These are phyloP conservation scores for Penicillium bialowiezense DNA, from an alignment of 495 filamentous ascomycete species.

Conservation along the genomic window DNA sequence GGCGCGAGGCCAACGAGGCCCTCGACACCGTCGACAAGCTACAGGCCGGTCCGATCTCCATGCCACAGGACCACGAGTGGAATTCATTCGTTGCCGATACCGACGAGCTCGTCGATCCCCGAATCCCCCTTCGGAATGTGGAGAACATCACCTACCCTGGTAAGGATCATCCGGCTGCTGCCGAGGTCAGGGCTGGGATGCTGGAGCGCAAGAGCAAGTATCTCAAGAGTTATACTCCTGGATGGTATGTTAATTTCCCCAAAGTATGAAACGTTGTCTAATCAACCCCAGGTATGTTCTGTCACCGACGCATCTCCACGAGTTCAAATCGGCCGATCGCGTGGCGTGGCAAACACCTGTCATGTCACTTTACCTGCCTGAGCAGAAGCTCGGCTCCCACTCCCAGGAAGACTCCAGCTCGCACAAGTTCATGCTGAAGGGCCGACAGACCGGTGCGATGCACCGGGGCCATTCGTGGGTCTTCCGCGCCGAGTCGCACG, in stretches of 20 bases:
- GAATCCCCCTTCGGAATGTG: conserved; percentile 69
- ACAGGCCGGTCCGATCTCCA: conserved; percentile 75
- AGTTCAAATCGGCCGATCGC: conserved; percentile 89
- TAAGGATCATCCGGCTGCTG: conserved; percentile 78
- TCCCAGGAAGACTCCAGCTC: conserved; percentile 80
- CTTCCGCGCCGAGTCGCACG: conserved; percentile 90
- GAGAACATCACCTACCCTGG: conserved; percentile 94
- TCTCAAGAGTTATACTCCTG: conserved; percentile 94
- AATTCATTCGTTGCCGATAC: conserved; percentile 76
- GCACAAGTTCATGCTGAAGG: conserved; percentile 98
- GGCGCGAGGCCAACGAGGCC: conserved; percentile 79
- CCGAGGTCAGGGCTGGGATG: conserved; percentile 84
- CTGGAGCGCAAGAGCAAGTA: conserved; percentile 98
- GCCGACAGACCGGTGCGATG: conserved; percentile 87
- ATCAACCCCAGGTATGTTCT: conserved; percentile 76
- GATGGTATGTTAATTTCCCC: conserved; percentile 64
- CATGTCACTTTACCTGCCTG: conserved; percentile 93
- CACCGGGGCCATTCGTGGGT: conserved; percentile 97
- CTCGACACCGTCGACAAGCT: conserved; percentile 78
- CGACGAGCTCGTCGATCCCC: conserved; percentile 84
- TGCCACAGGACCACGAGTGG: conserved; percentile 94
- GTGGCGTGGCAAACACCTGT: conserved; percentile 71
- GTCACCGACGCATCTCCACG: conserved; percentile 93
- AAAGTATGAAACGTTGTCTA: conserved; percentile 20
- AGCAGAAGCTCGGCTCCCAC: conserved; percentile 92